Conservation (phyloP, 2,329 filamentous ascomycete genomes). For the Fusarium fracticaudum region DNA sequence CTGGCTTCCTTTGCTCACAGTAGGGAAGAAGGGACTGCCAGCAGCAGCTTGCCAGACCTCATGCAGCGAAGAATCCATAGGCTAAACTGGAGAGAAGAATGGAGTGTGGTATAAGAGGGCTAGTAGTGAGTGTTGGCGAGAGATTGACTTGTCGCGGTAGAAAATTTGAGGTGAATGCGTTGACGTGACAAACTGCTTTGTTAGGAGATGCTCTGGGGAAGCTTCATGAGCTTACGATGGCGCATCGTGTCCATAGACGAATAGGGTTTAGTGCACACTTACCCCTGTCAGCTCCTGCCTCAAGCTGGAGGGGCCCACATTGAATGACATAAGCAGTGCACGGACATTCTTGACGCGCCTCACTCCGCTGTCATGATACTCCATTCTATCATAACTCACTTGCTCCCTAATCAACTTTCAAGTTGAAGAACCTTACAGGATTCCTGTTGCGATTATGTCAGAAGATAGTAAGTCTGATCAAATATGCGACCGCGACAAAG, state of each 20-base stretch:
- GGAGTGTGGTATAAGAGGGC: background rate
- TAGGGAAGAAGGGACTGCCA: constrained; percentile 83
- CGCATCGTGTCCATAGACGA: constrained; percentile 48
- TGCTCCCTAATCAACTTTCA: constrained; percentile 9
- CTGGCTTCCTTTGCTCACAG: constrained; percentile 83
- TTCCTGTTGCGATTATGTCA: constrained; percentile 28
- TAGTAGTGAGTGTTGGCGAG: background rate
- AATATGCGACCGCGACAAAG: background rate
- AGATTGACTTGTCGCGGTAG: constrained; percentile 1
- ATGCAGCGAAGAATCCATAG: constrained; percentile 84
- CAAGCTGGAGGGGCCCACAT: background rate
- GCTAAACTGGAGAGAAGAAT: constrained; percentile 40
- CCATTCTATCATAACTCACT: constrained; percentile 23
- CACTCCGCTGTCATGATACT: constrained; percentile 39
- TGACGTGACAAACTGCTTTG: constrained; percentile 18
- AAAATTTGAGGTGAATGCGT: constrained; percentile 6
- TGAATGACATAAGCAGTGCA: constrained; percentile 47
- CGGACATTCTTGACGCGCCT: constrained; percentile 35
- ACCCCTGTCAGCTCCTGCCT: background rate
- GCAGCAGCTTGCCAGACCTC: constrained; percentile 94
- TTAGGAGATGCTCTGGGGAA: constrained; percentile 38
- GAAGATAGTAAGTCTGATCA: constrained; percentile 37
- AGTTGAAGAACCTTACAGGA: background rate
- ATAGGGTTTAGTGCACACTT: constrained; percentile 45
- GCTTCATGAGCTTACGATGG: constrained; percentile 45